Percentiles rank a stretch among this genome's conserved stretches.
Evolutionary conservation across 73 alveolate species (phyloP).

Genomic region (Paramecium pentaurelia): DNA sequence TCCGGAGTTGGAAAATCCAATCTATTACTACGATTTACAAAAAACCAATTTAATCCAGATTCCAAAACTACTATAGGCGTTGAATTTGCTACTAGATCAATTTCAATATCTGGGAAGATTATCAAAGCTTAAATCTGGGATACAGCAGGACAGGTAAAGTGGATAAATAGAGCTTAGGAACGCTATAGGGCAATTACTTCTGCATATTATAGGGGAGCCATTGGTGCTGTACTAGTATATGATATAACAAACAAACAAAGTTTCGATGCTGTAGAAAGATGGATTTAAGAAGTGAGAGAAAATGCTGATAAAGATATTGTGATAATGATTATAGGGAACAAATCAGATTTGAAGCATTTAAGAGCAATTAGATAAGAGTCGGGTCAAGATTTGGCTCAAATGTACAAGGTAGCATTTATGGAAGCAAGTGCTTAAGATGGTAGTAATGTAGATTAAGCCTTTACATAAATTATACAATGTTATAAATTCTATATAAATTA

Average conservation of each 20-base stretch:
- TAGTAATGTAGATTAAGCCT: slow-evolving; percentile 79
- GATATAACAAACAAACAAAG: slow-evolving; percentile 73
- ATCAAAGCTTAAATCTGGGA: slow-evolving; percentile 80
- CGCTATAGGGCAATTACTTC: slow-evolving; percentile 74
- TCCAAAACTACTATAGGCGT: slow-evolving; percentile 83
- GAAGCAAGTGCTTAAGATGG: slow-evolving; percentile 85
- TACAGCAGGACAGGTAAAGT: slow-evolving; percentile 73
- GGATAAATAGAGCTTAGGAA: neutral
- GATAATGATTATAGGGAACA: slow-evolving; percentile 80
- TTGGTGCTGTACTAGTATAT: slow-evolving; percentile 81
- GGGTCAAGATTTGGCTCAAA: slow-evolving; percentile 70
- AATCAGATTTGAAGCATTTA: slow-evolving; percentile 78
- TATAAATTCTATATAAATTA: neutral
- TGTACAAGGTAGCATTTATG: slow-evolving; percentile 69
- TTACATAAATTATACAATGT: slow-evolving; percentile 56
- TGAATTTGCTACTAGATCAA: slow-evolving; percentile 68
- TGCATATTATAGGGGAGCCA: slow-evolving; percentile 79
- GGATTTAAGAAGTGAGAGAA: slow-evolving; percentile 78
- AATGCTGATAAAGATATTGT: slow-evolving; percentile 80
- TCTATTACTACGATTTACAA: slow-evolving; percentile 72
- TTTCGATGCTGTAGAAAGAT: slow-evolving; percentile 70
- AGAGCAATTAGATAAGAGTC: slow-evolving; percentile 83
- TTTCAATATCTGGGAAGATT: slow-evolving; percentile 46
- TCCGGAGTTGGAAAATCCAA: slow-evolving; percentile 89
- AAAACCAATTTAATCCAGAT: slow-evolving; percentile 66